A percentile compares a stretch with the other conserved stretches of the same genome.
These are phyloP conservation scores for Fraxinus paxiana DNA, from an alignment of 305 asterid species.

Conservation along the genomic window DNA sequence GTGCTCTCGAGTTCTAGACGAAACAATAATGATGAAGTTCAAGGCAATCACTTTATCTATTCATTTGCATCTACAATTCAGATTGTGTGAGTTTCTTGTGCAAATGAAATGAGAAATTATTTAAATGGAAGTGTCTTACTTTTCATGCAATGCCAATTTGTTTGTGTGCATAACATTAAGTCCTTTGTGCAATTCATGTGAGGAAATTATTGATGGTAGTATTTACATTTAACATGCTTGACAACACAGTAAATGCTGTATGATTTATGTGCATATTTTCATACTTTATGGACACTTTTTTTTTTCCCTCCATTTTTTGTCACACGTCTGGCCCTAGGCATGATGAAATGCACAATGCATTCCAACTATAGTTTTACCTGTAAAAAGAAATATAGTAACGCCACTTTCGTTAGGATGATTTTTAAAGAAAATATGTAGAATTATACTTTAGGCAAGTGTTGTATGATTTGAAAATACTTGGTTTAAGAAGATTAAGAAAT, in stretches of 20 bases:
- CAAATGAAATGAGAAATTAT: background rate
- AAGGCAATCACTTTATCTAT: background rate
- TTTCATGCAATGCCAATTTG: background rate
- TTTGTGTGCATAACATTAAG: background rate
- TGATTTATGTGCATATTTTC: background rate
- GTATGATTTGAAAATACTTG: background rate
- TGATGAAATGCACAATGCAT: background rate
- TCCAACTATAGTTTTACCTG: background rate
- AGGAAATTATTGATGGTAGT: background rate
- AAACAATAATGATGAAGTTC: background rate
- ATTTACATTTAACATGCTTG: background rate
- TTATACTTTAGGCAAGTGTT: slow-evolving; percentile 3
- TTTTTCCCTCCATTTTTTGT: background rate
- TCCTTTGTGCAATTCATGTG: background rate
- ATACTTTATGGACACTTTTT: background rate
- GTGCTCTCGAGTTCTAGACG: background rate
- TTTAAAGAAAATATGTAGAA: background rate
- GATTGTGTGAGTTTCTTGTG: background rate
- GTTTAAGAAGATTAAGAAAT: background rate
- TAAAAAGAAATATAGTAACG: background rate
- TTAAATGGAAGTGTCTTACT: background rate
- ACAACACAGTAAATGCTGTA: background rate
- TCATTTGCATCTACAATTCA: background rate
- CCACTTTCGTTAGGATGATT: background rate
- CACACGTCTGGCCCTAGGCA: background rate